phyloP scores from a whole-genome alignment of 495 filamentous ascomycete species.

The Penicillium cinerascens region DNA sequence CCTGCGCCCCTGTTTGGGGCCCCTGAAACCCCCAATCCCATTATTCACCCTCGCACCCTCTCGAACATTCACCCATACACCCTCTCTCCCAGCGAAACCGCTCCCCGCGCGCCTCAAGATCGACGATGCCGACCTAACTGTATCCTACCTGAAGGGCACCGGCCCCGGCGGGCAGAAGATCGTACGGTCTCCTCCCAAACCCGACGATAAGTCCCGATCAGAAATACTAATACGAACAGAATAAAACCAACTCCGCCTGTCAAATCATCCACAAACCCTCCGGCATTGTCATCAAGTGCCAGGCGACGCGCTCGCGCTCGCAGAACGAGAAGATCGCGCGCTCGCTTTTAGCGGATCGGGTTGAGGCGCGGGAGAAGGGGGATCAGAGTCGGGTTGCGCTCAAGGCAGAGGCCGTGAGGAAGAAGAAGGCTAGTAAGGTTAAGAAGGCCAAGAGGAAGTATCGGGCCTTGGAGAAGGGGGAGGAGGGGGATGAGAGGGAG shows the following conservation, averaged over 20 bases:
- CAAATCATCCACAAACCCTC: constrained; percentile 88
- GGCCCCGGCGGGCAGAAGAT: constrained; percentile 98
- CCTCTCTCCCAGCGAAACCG: constrained; percentile 40
- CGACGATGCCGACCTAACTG: constrained; percentile 71
- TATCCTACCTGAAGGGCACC: constrained; percentile 84
- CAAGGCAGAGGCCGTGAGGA: constrained; percentile 51
- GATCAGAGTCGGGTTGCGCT: constrained; percentile 53
- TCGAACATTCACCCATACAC: constrained; percentile 28
- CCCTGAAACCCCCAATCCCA: not conserved
- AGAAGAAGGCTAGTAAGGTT: constrained; percentile 61
- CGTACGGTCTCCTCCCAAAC: constrained; percentile 26
- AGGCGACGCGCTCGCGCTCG: constrained; percentile 79
- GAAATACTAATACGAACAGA: constrained; percentile 45
- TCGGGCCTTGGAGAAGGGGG: constrained; percentile 43
- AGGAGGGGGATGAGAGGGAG: constrained; percentile 33
- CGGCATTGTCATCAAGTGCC: constrained; percentile 85
- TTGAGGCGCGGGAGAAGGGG: constrained; percentile 67
- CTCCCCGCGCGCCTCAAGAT: constrained; percentile 75
- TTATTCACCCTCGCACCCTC: not conserved
- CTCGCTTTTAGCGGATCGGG: constrained; percentile 65
- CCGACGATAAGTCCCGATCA: too few species aligned
- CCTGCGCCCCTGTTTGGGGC: not conserved
- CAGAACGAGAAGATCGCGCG: constrained; percentile 91
- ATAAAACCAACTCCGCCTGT: constrained; percentile 95
- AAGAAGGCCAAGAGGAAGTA: constrained; percentile 71